Base-by-base conservation (phyloP, 805 yeast genomes). In the Lachancea fermentati region DNA sequence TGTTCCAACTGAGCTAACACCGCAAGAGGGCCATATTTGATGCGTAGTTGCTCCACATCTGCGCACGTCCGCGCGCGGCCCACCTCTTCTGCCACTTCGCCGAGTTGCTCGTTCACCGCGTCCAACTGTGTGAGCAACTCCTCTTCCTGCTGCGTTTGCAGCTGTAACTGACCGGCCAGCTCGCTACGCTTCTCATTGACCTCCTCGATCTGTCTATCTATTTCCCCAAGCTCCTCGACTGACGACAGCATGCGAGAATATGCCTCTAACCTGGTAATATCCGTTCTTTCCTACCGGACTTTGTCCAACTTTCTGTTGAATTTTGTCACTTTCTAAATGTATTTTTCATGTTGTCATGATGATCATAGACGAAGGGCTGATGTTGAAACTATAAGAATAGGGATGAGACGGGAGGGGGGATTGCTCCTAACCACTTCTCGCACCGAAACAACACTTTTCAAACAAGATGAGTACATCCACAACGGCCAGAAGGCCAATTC, bases 401-500 rank as follows among this genome's bases (percentile, higher is more conserved):
- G 26, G 26, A 22, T 22, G 11, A 7, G 26, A 7, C 7, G 26
- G 26, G 26, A 7, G 26, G 7, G 26, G 11, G 11, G 7, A 22
- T 22, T 22, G 26, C 26, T 22, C 7, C 26, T 22, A 11, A 22
- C 11, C 11, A 22, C 26, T 22, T 7, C 26, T 11, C 11, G 26
- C 7, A 22, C 7, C 11, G 11, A 22, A 7, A 22, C 9, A 22
- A 22, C 26, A 22, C 11, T 7, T 22, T n/a, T 22, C 11, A 22
- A 11, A 22, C 32, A 31, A 25, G n/a, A 34, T 40, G 43, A 40
- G 43, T 36, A 37, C 36, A 32, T 37, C 39, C 30, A 35, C 41
- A 16, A 58, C 58, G 18, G 51, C 57, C 24, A 58, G 55, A 34
- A 60, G 67, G 53, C 70, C 71, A 3, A 57, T 66, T 17, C 63